Evolutionary conservation across 148 eudicot species (phyloP).

Genomic region (Rhododendron simsii): DNA sequence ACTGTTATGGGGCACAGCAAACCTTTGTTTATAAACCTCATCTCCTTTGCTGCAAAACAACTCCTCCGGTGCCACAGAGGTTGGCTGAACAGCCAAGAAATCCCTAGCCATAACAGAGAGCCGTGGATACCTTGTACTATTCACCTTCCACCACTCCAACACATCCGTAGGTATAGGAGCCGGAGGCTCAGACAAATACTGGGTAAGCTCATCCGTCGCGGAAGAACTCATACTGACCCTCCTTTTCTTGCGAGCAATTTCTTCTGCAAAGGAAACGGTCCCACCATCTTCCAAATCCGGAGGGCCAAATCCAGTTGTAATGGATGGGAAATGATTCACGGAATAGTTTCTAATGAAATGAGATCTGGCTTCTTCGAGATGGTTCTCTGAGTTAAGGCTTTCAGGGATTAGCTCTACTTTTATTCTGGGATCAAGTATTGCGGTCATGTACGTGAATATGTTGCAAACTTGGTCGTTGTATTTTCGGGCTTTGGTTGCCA

Average conservation of each 20-base stretch:
- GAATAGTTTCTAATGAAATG: conserved; percentile 70
- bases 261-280: conserved; percentile 78
- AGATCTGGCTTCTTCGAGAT: conserved; percentile 58
- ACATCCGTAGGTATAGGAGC: conserved; percentile 69
- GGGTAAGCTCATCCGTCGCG: conserved; percentile 68
- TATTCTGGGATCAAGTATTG: conserved; percentile 82
- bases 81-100: conserved; percentile 70
- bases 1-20: conserved; percentile 32
- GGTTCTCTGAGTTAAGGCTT: conserved; percentile 50
- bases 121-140: conserved; percentile 65
- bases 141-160: conserved; percentile 83
- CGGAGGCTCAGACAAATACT: conserved; percentile 72
- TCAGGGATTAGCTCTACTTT: conserved; percentile 79
- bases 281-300: conserved; percentile 48
- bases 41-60: conserved; percentile 62
- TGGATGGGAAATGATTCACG: conserved; percentile 39
- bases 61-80: conserved; percentile 63
- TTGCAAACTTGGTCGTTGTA: conserved; percentile 66
- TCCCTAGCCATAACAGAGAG: conserved; percentile 81
- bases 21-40: conserved; percentile 52
- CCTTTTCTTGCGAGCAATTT: conserved; percentile 80
- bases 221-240: conserved; percentile 49
- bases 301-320: conserved; percentile 34
- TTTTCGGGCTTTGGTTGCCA: conserved; percentile 45
- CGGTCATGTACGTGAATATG: conserved; percentile 67